These are phyloP conservation scores for Flaveria bidentis DNA, from an alignment of 129 eudicot genomes.

Conservation along the genomic window DNA sequence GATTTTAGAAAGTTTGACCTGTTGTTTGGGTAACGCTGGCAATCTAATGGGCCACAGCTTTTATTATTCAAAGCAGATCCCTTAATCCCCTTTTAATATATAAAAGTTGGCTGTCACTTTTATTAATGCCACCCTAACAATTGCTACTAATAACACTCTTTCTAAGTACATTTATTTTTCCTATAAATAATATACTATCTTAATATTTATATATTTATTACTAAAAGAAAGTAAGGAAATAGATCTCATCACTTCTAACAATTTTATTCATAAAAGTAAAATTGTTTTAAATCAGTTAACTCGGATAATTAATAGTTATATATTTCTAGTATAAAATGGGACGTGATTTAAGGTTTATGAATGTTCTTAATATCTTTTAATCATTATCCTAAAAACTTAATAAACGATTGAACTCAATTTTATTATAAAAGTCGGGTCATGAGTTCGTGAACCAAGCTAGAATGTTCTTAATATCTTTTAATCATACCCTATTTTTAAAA, in stretches of 20 bases:
- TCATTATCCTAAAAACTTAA: background rate
- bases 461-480: no score
- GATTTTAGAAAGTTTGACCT: conserved; percentile 6
- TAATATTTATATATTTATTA: no score
- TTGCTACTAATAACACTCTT: background rate
- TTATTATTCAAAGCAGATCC: conserved; percentile 37
- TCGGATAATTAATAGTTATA: background rate
- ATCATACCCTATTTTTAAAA: no score
- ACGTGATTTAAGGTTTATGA: background rate
- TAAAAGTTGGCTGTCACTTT: conserved; percentile 27
- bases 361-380: background rate
- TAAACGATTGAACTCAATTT: background rate
- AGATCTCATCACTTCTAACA: background rate
- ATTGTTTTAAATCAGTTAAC: background rate
- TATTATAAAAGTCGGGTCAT: background rate
- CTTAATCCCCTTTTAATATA: conserved; percentile 21
- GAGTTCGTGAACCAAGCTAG: background rate
- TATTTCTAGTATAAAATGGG: background rate
- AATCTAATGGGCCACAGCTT: conserved; percentile 34
- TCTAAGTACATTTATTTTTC: background rate
- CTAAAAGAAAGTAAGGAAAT: background rate
- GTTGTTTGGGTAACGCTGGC: conserved; percentile 21
- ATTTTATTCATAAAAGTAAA: background rate
- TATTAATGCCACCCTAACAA: conserved; percentile 29
- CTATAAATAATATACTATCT: no score